phyloP scores from a whole-genome alignment of 2,329 filamentous ascomycete species.

The Talaromyces funiculosus region DNA sequence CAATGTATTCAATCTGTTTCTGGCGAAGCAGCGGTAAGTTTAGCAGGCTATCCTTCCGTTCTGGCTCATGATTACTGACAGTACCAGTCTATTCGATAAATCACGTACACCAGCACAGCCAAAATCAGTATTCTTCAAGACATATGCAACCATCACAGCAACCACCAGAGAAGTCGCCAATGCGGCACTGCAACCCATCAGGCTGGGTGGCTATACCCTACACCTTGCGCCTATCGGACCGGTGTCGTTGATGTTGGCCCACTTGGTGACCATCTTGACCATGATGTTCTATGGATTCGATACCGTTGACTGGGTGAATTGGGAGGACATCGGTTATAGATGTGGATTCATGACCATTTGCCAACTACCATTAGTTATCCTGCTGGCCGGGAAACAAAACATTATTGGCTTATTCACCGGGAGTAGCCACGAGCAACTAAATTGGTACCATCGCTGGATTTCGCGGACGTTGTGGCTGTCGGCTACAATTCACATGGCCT shows the following conservation, averaged over 20 bases:
- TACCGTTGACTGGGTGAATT: constrained; percentile 44
- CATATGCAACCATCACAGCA: constrained; percentile 50
- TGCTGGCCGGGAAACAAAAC: constrained; percentile 53
- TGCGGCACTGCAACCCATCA: constrained; percentile 37
- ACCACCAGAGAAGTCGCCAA: constrained; percentile 50
- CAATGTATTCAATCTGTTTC: constrained; percentile 42
- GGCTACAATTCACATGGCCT: constrained; percentile 50
- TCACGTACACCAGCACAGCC: constrained; percentile 48
- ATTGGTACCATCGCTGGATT: constrained; percentile 51
- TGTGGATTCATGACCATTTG: constrained; percentile 49
- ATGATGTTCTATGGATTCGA: constrained; percentile 54
- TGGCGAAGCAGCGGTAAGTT: constrained; percentile 47
- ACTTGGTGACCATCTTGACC: constrained; percentile 48
- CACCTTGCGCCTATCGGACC: constrained; percentile 38
- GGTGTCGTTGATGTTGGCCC: constrained; percentile 33
- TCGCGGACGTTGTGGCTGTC: constrained; percentile 49
- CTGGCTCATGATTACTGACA: neutral
- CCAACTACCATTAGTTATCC: constrained; percentile 52
- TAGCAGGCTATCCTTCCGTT: too few relatives aligned
- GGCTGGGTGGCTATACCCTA: constrained; percentile 26
- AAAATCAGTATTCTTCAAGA: constrained; percentile 42
- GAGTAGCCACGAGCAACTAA: constrained; percentile 46
- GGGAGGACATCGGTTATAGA: constrained; percentile 54
- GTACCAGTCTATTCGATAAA: constrained; percentile 41
- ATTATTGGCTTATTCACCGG: constrained; percentile 46